Evolutionary conservation across 495 filamentous ascomycete genomes (phyloP), one percentile per base, ranked within the genome.

Genomic region (Lophiostoma macrostomum): DNA sequence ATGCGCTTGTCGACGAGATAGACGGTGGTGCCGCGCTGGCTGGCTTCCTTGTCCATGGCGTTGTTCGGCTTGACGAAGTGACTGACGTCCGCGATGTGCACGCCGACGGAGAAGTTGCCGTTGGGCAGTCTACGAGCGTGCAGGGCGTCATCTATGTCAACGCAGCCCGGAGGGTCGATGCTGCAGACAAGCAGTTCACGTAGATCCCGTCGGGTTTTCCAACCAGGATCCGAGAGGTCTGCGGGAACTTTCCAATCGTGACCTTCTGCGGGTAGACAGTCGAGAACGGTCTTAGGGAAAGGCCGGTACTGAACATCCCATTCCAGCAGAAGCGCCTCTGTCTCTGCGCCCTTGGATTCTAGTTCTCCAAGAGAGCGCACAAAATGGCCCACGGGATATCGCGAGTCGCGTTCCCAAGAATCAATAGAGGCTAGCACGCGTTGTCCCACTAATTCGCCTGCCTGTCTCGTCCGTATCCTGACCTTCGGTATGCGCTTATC

Each of bases 1-100:
- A 98, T 97, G 58, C 93, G 90, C 73, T 97, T 98, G 71, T 98
- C 93, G 1, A 98, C 94, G 20, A 98, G 76, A 63, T 98, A 98
- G 24, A 98, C 93, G 0, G 94, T 97, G 3, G 93, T 97, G 53
- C 91, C 93, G 65, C 93, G 84, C 52, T 90, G 79, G 64, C 88
- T 90, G 1, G 93, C 93, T 71, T 98, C 93, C 19, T 79, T 78
- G 66, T 98, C 94, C 94, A 98, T 98, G 32, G 93, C 82, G 66
- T 93, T 97, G 67, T 89, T 89, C 23, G 94, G 91, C 71, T 91
- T 94, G 66, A 98, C 94, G 60, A 97, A 97, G 67, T 98, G 89
- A 13, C 94, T 96, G 16, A 98, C 93, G 64, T 98, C 93, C 35
- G 93, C 93, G 67, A 98, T 98, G 66, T 98, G 94, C n/a, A 98